phyloP scores from a whole-genome alignment of 306 rosid genomes.

The Heteromeles arbutifolia region DNA sequence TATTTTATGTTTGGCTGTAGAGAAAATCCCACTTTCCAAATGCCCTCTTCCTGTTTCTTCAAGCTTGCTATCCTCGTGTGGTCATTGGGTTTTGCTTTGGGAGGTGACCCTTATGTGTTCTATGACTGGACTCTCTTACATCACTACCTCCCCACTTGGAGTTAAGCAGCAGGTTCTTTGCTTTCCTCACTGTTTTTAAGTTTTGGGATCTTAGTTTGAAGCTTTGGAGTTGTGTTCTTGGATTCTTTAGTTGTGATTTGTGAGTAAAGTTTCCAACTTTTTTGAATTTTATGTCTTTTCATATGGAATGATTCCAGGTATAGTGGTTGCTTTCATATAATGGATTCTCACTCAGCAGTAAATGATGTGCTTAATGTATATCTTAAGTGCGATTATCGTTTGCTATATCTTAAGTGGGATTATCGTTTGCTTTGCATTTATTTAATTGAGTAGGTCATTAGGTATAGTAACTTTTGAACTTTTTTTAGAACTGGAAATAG shows the following conservation, averaged over 20 bases:
- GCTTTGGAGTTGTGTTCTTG: background rate
- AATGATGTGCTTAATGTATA: background rate
- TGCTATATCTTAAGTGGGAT: background rate
- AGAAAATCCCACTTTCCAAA: slow-evolving; percentile 21
- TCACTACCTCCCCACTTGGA: slow-evolving; percentile 64
- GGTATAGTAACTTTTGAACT: background rate
- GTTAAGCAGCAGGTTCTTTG: slow-evolving; percentile 55
- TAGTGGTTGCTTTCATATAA: background rate
- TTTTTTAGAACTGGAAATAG: no score
- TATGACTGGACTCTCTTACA: slow-evolving; percentile 77
- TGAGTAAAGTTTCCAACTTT: background rate
- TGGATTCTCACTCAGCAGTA: background rate
- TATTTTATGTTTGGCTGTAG: background rate
- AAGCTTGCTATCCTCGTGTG: slow-evolving; percentile 27
- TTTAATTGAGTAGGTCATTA: background rate
- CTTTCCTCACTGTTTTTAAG: background rate
- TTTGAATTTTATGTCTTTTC: background rate
- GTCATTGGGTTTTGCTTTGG: slow-evolving; percentile 37
- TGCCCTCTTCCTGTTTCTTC: slow-evolving; percentile 34
- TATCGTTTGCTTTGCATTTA: background rate
- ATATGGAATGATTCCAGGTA: background rate
- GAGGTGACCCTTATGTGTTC: slow-evolving; percentile 69
- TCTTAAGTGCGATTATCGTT: background rate
- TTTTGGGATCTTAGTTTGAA: background rate
- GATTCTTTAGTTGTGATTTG: background rate